Conservation (phyloP, 2,329 filamentous ascomycete genomes). For the Trichoderma pleuroti region DNA sequence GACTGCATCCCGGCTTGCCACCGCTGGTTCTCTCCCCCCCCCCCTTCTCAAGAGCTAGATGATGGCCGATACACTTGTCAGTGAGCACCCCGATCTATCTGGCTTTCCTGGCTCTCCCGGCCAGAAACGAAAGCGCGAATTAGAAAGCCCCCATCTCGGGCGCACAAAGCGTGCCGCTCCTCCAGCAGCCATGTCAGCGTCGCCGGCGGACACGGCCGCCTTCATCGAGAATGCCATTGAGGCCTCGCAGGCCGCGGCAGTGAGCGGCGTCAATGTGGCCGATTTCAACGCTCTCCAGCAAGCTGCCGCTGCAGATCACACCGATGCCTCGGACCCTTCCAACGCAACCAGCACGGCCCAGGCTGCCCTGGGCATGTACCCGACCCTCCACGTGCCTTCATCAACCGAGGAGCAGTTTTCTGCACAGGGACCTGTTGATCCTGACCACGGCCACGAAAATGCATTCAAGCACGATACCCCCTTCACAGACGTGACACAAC, state of each 20-base stretch:
- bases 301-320: conserved; percentile 46
- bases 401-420: conserved; percentile 59
- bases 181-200: conserved; percentile 43
- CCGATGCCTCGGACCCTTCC: conserved; percentile 47
- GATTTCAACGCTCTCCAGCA: conserved; percentile 57
- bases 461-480: conserved; percentile 29
- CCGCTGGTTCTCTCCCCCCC: neutral
- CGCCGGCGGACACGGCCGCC: conserved; percentile 43
- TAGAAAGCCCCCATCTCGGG: conserved; percentile 48
- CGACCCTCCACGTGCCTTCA: conserved; percentile 55
- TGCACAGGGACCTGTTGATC: conserved; percentile 43
- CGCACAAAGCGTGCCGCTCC: conserved; percentile 50
- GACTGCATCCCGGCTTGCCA: neutral
- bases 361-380: conserved; percentile 58
- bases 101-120: conserved; percentile 41
- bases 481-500: conserved; percentile 34
- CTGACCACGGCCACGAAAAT: conserved; percentile 19
- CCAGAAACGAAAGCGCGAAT: conserved; percentile 55
- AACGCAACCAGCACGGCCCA: conserved; percentile 59
- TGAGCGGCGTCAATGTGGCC: conserved; percentile 46
- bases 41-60: neutral
- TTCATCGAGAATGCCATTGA: conserved; percentile 56
- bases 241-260: conserved; percentile 36
- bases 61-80: conserved; percentile 47
- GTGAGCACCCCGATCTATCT: conserved; percentile 48